Percentiles rank a stretch among this genome's conserved stretches.
phyloP scores from a whole-genome alignment of 1,284 basidiomycete species.

The Malassezia nana region DNA sequence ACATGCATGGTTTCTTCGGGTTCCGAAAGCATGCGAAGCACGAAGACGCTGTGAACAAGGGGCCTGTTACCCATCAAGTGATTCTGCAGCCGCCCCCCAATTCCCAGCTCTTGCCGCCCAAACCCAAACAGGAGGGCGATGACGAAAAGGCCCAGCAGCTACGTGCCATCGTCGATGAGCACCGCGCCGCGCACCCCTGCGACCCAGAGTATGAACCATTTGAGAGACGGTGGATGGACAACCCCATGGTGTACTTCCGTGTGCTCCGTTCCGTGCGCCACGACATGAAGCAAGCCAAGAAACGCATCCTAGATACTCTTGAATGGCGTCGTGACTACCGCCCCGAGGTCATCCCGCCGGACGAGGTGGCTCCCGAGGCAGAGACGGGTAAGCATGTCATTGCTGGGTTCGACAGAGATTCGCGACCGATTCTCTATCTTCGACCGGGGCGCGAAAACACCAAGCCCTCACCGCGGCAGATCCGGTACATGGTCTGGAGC shows the following conservation, averaged over 20 bases:
- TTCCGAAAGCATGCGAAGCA: neutral
- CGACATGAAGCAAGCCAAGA: constrained; percentile 37
- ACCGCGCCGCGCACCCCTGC: constrained; percentile 8
- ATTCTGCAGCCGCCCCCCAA: neutral
- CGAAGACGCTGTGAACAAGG: neutral
- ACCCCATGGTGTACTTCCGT: constrained; percentile 28
- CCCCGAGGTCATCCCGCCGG: constrained; percentile 43
- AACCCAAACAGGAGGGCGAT: neutral
- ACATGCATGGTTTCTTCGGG: neutral
- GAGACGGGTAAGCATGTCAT: constrained; percentile 42
- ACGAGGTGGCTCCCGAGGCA: constrained; percentile 30
- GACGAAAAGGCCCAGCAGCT: constrained; percentile 9
- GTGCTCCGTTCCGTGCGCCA: constrained; percentile 39
- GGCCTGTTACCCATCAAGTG: constrained; percentile 1
- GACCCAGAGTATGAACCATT: constrained; percentile 22
- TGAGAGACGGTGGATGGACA: constrained; percentile 29
- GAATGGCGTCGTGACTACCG: constrained; percentile 39
- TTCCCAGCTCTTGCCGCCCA: neutral
- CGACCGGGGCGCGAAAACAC: constrained; percentile 44
- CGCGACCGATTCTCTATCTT: constrained; percentile 41
- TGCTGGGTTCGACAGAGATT: constrained; percentile 37
- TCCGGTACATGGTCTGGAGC: constrained; percentile 40
- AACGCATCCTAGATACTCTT: constrained; percentile 34
- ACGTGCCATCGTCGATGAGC: neutral
- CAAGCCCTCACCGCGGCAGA: constrained; percentile 28